Conservation (phyloP, 1,139 yeast genomes). For the Yamadazyma jaroonii region DNA sequence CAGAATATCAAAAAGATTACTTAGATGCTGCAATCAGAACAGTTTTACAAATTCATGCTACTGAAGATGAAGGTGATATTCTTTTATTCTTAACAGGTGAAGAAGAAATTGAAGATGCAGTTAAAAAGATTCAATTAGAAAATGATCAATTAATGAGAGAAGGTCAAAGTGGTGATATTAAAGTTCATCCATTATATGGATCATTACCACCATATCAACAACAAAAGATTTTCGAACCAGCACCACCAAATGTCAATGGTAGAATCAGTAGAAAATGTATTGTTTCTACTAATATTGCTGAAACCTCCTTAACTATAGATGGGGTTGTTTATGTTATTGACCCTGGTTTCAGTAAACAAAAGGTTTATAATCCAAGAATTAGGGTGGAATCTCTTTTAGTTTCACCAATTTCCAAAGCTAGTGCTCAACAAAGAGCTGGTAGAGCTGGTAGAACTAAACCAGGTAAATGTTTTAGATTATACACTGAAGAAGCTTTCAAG, state of each 20-base stretch:
- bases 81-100: constrained; percentile 91
- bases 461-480: constrained; percentile 93
- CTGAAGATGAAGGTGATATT: constrained; percentile 93
- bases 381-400: constrained; percentile 93
- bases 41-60: constrained; percentile 92
- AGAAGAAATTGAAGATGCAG: constrained; percentile 97
- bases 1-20: constrained; percentile 93
- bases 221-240: constrained; percentile 88
- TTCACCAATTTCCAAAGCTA: constrained; percentile 94
- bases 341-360: constrained; percentile 96
- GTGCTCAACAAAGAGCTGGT: constrained; percentile 98
- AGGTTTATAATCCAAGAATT: constrained; percentile 93
- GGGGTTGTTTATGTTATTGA: constrained; percentile 97
- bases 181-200: constrained; percentile 91
- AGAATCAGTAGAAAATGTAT: constrained; percentile 92
- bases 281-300: constrained; percentile 95
- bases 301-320: constrained; percentile 95
- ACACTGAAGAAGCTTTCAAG: constrained; percentile 95
- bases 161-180: constrained; percentile 83
- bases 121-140: constrained; percentile 81
- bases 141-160: constrained; percentile 87
- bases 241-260: constrained; percentile 73
- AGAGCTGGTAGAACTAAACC: constrained; percentile 99
- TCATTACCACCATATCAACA: constrained; percentile 95
- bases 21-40: constrained; percentile 93